Evolutionary conservation across 768 basidiomycete genomes (phyloP), one percentile per base, ranked within the genome.

Genomic region (Podaxis mareebaensis): DNA sequence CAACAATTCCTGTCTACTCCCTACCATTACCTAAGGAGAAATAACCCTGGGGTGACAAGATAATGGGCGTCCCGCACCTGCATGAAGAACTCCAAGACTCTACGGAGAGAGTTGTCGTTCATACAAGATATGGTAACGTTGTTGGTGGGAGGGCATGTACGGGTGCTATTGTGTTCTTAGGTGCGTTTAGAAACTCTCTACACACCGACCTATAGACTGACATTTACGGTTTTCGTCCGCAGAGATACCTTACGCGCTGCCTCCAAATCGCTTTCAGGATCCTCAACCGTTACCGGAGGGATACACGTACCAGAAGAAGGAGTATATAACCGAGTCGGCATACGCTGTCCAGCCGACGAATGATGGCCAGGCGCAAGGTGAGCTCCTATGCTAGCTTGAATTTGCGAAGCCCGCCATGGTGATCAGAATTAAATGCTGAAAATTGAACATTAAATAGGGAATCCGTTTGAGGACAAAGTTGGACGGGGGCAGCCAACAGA

Each of bases 221-320:
- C 12, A 10, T 24, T 11, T 56, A 15, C n/a, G 11, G 54, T 36
- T n/a, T 36, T 39, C 12, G 42, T 58, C 33, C 10, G 33, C 38
- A 92, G 90, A 93, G 76, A 77, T 93, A 58, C 89, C 90, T 4
- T 93, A 89, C 69, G 90, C 87, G 2, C 72, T 89, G 15, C 84
- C 88, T 30, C 88, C 89, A 0, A 73, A 69, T 13, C 80, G 90
- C 26, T 92, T 91, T 67, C 75, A 85, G 54, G 86, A 92, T 68
- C 86, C 90, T 3, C 68, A 79, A 26, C 77, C 83, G 0, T 74
- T 92, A 3, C 86, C 90, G 1, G 56, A 75, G 3, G 74, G 75
- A 49, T 86, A 83, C 70, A 77, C 72, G 15, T 93, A 92, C 63
- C 81, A 84, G 49, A 72, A 76, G 15, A 88, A 81, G 70, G 84